Evolutionary conservation across 2,329 filamentous ascomycete species (phyloP).

Genomic region (Ceratocystis diversiconidia): DNA sequence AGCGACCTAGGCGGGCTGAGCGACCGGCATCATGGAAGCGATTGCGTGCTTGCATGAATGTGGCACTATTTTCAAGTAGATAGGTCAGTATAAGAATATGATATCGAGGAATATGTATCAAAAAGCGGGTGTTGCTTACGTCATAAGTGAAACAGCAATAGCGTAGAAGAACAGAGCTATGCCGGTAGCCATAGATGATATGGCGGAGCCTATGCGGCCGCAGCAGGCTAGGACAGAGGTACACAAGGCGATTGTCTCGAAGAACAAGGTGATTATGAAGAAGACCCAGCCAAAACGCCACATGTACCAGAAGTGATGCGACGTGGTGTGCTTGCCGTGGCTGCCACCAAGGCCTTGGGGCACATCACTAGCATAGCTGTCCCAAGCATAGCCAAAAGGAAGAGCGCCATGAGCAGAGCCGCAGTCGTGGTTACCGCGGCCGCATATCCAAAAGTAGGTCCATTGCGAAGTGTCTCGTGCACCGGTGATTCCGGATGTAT

Average conservation of each 20-base stretch:
- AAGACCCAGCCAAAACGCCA: constrained; percentile 91
- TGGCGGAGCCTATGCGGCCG: constrained; percentile 53
- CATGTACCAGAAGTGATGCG: constrained; percentile 57
- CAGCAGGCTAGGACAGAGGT: constrained; percentile 54
- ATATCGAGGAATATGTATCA: not conserved
- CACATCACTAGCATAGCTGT: constrained; percentile 31
- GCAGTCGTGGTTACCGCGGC: constrained; percentile 50
- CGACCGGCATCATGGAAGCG: constrained; percentile 44
- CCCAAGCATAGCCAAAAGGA: constrained; percentile 59
- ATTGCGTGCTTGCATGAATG: constrained; percentile 56
- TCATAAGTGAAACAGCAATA: constrained; percentile 57
- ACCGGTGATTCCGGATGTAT: constrained; percentile 57
- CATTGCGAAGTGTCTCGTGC: constrained; percentile 59
- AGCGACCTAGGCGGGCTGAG: constrained; percentile 46
- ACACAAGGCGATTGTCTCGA: constrained; percentile 54
- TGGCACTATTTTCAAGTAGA: constrained; percentile 28
- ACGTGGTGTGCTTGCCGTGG: constrained; percentile 42
- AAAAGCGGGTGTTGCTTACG: constrained; percentile 36
- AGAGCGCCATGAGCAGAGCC: constrained; percentile 45
- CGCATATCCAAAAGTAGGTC: constrained; percentile 83
- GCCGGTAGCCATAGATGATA: constrained; percentile 44
- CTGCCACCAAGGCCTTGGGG: constrained; percentile 35
- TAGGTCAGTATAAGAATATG: constrained; percentile 19
- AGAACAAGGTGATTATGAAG: constrained; percentile 72
- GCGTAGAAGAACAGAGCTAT: constrained; percentile 56